Evolutionary conservation across 352 stramenopile genomes (phyloP).

Genomic region (Phytophthora sp.): DNA sequence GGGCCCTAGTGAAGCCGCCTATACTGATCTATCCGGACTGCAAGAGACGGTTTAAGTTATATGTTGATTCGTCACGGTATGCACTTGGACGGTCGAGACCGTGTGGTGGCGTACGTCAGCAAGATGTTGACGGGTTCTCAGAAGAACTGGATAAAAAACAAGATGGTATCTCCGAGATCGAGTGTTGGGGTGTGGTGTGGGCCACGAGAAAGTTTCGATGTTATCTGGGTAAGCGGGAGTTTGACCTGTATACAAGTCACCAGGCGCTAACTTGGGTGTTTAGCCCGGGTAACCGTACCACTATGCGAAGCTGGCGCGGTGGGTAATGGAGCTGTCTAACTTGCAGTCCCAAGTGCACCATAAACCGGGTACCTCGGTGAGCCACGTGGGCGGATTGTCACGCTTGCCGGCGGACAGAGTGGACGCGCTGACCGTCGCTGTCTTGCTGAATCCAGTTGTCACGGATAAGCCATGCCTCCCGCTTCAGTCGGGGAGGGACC

Average conservation of each 20-base stretch:
- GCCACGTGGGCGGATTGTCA: conserved; percentile 8
- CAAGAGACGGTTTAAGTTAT: background rate
- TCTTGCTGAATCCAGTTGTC: conserved; percentile 8
- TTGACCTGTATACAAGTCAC: conserved; percentile 13
- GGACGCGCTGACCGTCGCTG: background rate
- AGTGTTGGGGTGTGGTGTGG: conserved; percentile 4
- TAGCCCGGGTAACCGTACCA: too few species aligned
- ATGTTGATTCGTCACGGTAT: background rate
- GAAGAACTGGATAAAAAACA: conserved; percentile 11
- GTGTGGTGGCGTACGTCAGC: background rate
- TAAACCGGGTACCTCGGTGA: conserved; percentile 8
- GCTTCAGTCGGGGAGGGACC: too few species aligned
- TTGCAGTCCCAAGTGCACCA: conserved; percentile 13
- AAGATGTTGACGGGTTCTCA: conserved; percentile 7
- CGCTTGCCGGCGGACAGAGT: background rate
- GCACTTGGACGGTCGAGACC: background rate
- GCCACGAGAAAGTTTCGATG: conserved; percentile 8
- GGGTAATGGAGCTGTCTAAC: conserved; percentile 8
- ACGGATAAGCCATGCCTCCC: too few species aligned
- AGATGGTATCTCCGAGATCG: background rate
- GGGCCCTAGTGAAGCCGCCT: background rate
- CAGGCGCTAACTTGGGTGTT: conserved; percentile 7
- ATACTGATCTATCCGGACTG: conserved; percentile 6
- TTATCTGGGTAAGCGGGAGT: conserved; percentile 7
- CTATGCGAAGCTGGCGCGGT: conserved; percentile 10